Evolutionary conservation across 768 basidiomycete species (phyloP).

Genomic region (Brasilioporus rufonigricans): DNA sequence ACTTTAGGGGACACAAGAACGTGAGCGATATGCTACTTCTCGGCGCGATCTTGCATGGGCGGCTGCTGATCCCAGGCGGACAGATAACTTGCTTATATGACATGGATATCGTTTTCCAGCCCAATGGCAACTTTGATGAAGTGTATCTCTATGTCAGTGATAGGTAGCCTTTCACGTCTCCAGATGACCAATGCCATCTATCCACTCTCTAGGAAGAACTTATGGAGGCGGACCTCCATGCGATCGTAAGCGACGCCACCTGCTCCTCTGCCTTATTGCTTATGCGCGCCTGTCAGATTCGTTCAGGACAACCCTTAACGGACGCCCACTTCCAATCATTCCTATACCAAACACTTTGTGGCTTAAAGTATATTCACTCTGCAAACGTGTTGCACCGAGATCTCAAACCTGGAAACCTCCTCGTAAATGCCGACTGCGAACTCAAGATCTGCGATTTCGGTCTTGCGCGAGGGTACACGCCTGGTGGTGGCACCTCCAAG

Average conservation of each 20-base stretch:
- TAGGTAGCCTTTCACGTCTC: neutral
- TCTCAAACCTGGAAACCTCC: conserved; percentile 90
- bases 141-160: conserved; percentile 84
- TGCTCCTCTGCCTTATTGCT: neutral
- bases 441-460: conserved; percentile 99
- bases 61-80: conserved; percentile 3
- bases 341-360: conserved; percentile 97
- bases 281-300: conserved; percentile 48
- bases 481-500: conserved; percentile 71
- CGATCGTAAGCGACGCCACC: conserved; percentile 63
- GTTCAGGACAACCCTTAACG: conserved; percentile 83
- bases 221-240: conserved; percentile 99
- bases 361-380: conserved; percentile 96
- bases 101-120: conserved; percentile 96
- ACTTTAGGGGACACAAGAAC: conserved; percentile 99
- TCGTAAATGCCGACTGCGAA: conserved; percentile 98
- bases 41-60: neutral
- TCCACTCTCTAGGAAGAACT: conserved; percentile 76
- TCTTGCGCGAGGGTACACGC: conserved; percentile 90
- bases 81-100: conserved; percentile 97
- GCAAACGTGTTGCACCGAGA: conserved; percentile 97
- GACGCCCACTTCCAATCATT: conserved; percentile 95
- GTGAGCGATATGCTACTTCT: conserved; percentile 42
- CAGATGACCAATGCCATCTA: neutral
- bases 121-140: conserved; percentile 91